Base-by-base conservation (phyloP, 305 asterid species). In the Fraxinus velutina region DNA sequence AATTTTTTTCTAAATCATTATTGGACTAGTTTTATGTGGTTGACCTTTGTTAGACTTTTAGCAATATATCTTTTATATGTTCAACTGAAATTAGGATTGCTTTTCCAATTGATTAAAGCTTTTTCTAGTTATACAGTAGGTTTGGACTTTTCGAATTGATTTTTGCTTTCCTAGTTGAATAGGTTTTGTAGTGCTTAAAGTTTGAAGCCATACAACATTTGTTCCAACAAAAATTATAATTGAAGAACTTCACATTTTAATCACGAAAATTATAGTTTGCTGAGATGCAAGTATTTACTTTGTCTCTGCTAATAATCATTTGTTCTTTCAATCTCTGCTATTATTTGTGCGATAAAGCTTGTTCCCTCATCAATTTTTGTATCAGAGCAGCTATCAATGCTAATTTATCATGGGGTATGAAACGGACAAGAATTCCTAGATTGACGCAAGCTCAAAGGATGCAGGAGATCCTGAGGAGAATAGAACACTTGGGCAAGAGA, bases 111-210 rank as follows among this genome's bases (percentile, higher is more conserved):
- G 75, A 70, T 70, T 66, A 27, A 62, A 66, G 36, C 73, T 66
- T 66, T 29, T 66, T 47, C 37, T 66, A 10, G 36, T 66, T 66
- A 47, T 47, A 66, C 21, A 5, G 22, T 70, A 70, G 39, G 73
- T 70, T 70, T 13, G 37, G 24, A 3, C 37, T 6, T 70, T 30
- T 32, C 22, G 24, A 24, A 12, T 66, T 66, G 75, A 70, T 5
- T 68, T 68, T 70, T 13, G 75, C 42, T 70, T 70, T 70, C 75
- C 75, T 30, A 30, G 75, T 70, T 70, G 42, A 70, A 30, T 70
- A 70, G 42, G 75, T 30, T 70, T 70, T 15, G 15, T 21, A 13
- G 5, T 3, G 29, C 34, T 66, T 29, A 32, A 70, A 6, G 19
- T 66, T 62, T 62, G 71, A 21, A 60, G 71, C 30, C 3, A 60